Evolutionary conservation across 306 rosid species (phyloP).

Genomic region (Vigna trinervia): DNA sequence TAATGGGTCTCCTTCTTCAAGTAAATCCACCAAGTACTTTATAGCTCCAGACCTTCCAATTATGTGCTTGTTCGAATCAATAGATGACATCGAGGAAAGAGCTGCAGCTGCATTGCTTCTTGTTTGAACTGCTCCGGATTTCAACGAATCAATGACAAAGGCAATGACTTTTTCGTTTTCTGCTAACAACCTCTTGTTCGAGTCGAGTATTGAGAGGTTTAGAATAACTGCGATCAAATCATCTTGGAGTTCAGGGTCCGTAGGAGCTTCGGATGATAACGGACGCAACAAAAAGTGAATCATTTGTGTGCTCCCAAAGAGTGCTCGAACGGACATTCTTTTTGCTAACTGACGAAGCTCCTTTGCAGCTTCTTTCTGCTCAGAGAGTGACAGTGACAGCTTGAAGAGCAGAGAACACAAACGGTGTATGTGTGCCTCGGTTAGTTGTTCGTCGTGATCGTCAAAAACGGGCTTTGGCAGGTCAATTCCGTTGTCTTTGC

Average conservation of each 20-base stretch:
- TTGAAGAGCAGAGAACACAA: constrained; percentile 52
- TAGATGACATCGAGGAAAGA: constrained; percentile 53
- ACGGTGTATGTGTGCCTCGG: constrained; percentile 29
- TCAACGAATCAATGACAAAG: constrained; percentile 54
- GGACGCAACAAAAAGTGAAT: constrained; percentile 49
- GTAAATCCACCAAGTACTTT: constrained; percentile 51
- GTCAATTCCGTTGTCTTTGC: constrained; percentile 46
- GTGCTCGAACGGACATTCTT: constrained; percentile 46
- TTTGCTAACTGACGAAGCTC: constrained; percentile 54
- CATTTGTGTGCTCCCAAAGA: constrained; percentile 36
- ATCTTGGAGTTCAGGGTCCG: constrained; percentile 58
- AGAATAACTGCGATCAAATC: constrained; percentile 60
- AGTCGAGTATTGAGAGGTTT: constrained; percentile 54
- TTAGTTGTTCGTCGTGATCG: constrained; percentile 26
- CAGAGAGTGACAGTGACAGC: constrained; percentile 46
- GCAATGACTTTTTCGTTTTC: constrained; percentile 47
- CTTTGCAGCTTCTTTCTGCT: constrained; percentile 62
- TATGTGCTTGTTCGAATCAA: constrained; percentile 47
- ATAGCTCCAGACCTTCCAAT: constrained; percentile 58
- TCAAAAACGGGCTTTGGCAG: constrained; percentile 39
- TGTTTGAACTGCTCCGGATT: constrained; percentile 50
- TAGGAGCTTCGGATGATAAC: constrained; percentile 18
- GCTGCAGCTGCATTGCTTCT: constrained; percentile 70
- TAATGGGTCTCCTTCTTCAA: constrained; percentile 48
- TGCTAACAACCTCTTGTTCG: constrained; percentile 54